Evolutionary conservation across 2,329 filamentous ascomycete species (phyloP), one percentile per base, ranked within the genome.

Genomic region (Keithomyces neogunnii): DNA sequence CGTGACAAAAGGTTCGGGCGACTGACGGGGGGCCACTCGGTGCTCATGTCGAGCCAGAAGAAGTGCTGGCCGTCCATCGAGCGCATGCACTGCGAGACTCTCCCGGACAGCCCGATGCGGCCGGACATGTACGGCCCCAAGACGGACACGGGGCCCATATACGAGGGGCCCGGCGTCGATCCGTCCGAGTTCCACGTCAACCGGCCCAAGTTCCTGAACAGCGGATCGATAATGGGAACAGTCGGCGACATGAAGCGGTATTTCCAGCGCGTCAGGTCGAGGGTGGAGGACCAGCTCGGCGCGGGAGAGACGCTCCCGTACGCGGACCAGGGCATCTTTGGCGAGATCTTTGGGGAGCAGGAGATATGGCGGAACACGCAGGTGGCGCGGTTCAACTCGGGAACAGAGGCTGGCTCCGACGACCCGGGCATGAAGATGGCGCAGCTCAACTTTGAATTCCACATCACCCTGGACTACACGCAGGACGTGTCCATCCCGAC

Each of bases 381-480:
- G 19, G 19, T 1, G 19, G 19, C 19, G 19, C 19, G 19, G 19
- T 19, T 35, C 6, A 11, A 35, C 6, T 6, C 33, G 33, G 6
- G 33, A 35, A 35, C 33, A 35, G 11, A 35, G 6, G 33, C 33
- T 11, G 33, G 33, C 33, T 35, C 11, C 33, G 19, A 19, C 33
- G 11, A 35, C 6, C 33, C 6, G 6, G 33, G 33, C 33, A 76
- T 62, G 70, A 29, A 5, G 30, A 33, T 13, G 44, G 13, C 5
- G 32, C 45, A 54, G 26, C 36, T 49, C 9, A 52, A 60, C 26
- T 57, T 54, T 29, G 62, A 64, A 46, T 62, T 53, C 29, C 52
- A 56, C 29, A 28, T 64, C 7, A 60, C 60, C 3, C 55, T 64
- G 31, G 62, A 64, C 48, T 64, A 64, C 38, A 4, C 47, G 3